These are phyloP conservation scores for Penicillium robsamsonii DNA, from an alignment of 495 filamentous ascomycete genomes.

Conservation along the genomic window DNA sequence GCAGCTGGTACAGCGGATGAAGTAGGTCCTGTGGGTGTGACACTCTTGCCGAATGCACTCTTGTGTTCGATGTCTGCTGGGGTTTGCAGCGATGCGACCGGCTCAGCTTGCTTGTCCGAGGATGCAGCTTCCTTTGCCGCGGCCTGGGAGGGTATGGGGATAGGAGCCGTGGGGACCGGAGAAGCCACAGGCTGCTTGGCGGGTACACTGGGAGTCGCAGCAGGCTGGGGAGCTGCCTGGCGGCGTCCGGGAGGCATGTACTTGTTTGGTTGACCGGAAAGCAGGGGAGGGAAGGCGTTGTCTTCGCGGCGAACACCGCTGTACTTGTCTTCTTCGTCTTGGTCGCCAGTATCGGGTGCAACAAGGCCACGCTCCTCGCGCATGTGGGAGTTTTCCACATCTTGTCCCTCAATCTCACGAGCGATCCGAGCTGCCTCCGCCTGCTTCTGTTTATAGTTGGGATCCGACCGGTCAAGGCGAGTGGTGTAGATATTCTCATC, in stretches of 20 bases:
- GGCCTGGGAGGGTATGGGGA: slow-evolving; percentile 21
- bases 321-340: slow-evolving; percentile 94
- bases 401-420: slow-evolving; percentile 78
- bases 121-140: slow-evolving; percentile 32
- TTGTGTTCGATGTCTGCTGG: slow-evolving; percentile 43
- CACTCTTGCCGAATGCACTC: slow-evolving; percentile 21
- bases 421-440: slow-evolving; percentile 80
- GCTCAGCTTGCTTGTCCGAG: slow-evolving; percentile 34
- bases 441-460: slow-evolving; percentile 71
- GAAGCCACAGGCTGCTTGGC: slow-evolving; percentile 39
- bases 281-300: slow-evolving; percentile 63
- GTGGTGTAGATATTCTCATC: slow-evolving; percentile 96
- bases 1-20: slow-evolving; percentile 5
- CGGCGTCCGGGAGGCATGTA: slow-evolving; percentile 89
- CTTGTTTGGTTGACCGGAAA: slow-evolving; percentile 63
- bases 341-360: slow-evolving; percentile 61
- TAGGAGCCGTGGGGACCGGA: slow-evolving; percentile 11
- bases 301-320: slow-evolving; percentile 82
- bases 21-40: slow-evolving; percentile 20
- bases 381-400: slow-evolving; percentile 71
- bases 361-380: slow-evolving; percentile 83
- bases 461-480: slow-evolving; percentile 75
- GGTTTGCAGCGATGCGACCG: slow-evolving; percentile 17
- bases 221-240: slow-evolving; percentile 65
- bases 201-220: slow-evolving; percentile 72